Conservation (phyloP, 2,329 filamentous ascomycete species). For the Laburnicola sp. region DNA sequence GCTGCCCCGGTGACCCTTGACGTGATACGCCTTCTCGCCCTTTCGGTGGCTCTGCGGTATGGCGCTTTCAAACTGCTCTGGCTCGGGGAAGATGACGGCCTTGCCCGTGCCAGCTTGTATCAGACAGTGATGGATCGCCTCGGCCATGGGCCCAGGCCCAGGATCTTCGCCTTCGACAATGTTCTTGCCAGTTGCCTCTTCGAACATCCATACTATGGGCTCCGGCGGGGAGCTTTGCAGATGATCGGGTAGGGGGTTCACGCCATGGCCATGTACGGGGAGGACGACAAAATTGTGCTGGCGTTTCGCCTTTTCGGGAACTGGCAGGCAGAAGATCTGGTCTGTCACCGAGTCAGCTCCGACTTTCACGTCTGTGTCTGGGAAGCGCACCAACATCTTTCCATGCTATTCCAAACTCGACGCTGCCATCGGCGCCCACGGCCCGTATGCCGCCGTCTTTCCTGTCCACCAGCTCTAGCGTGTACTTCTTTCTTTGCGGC, state of each 20-base stretch:
- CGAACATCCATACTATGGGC: constrained; percentile 63
- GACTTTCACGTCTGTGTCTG: no score
- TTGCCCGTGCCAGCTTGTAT: constrained; percentile 53
- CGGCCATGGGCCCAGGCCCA: constrained; percentile 50
- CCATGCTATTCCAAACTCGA: constrained; percentile 59
- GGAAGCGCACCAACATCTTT: constrained; percentile 49
- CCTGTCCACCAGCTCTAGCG: constrained; percentile 58
- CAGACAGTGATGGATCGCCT: constrained; percentile 44
- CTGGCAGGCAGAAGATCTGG: constrained; percentile 63
- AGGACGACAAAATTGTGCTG: constrained; percentile 66
- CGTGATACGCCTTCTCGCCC: constrained; percentile 64
- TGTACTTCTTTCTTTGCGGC: constrained; percentile 66
- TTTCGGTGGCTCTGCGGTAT: constrained; percentile 64
- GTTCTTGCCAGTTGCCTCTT: constrained; percentile 55
- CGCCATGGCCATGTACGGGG: constrained; percentile 55
- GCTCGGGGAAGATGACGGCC: constrained; percentile 55
- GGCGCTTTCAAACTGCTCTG: constrained; percentile 62
- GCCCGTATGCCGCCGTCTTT: constrained; percentile 51
- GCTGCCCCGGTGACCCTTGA: constrained; percentile 65
- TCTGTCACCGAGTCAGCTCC: constrained; percentile 38
- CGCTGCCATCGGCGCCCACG: constrained; percentile 54
- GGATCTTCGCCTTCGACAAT: constrained; percentile 49
- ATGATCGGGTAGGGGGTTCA: constrained; percentile 50
- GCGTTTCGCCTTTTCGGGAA: constrained; percentile 66
- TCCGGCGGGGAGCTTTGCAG: constrained; percentile 49